phyloP scores from a whole-genome alignment of 2,329 filamentous ascomycete genomes.

The Tolypocladium album region DNA sequence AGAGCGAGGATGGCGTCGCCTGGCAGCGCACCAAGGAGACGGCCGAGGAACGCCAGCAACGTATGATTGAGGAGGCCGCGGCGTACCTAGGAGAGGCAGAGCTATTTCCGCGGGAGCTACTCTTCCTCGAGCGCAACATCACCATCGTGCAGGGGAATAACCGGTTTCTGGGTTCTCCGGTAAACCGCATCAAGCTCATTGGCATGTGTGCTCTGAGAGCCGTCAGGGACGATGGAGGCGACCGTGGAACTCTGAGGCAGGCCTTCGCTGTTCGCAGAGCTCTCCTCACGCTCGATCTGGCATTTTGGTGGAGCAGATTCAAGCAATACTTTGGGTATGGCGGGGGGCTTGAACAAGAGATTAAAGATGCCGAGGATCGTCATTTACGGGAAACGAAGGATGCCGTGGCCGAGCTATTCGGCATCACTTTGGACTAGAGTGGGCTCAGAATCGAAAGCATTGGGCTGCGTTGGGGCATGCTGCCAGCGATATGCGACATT shows the following conservation, averaged over 20 bases:
- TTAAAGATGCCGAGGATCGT: background rate
- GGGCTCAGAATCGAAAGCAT: background rate
- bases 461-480: background rate
- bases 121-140: conserved; percentile 65
- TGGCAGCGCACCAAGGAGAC: conserved; percentile 27
- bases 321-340: background rate
- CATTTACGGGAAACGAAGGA: background rate
- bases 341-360: background rate
- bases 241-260: background rate
- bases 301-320: background rate
- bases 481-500: background rate
- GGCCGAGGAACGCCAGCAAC: conserved; percentile 54
- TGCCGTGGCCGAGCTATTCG: background rate
- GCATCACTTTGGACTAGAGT: background rate
- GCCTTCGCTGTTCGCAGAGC: background rate
- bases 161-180: conserved; percentile 60
- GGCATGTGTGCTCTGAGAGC: conserved; percentile 12
- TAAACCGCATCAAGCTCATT: conserved; percentile 63
- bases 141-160: conserved; percentile 68
- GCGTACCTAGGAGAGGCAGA: conserved; percentile 55
- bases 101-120: conserved; percentile 61
- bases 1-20: conserved; percentile 9
- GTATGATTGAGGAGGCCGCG: conserved; percentile 41
- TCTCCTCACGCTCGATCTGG: background rate
- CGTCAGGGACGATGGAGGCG: background rate